Base-by-base conservation (phyloP, 1,284 basidiomycete genomes). In the Coriolopsis trogii region DNA sequence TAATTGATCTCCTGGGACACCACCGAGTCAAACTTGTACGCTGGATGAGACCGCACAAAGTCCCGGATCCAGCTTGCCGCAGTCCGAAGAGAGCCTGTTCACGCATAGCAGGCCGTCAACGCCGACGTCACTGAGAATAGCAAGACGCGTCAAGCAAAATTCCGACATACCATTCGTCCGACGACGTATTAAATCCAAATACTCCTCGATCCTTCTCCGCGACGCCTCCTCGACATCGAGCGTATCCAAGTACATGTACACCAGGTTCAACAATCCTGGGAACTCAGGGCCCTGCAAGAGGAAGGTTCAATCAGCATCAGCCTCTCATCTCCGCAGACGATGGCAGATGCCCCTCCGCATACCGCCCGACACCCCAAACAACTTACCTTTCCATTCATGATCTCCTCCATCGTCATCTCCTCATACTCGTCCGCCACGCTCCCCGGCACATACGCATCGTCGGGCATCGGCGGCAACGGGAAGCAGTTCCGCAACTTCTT, bases 311-410 rank as follows among this genome's bases (percentile, higher is more conserved):
- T 44, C 21, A 44, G 31, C 15, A 16, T 21, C 9, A 12, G 4
- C n/a, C 6, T 9, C 20, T 29, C 8, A 31, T n/a, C 13, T 6
- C 29, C 12, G 20, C 18, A 16, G 42, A 10, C 9, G 12, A 29
- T 23, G 20, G 33, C 33, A 34, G 31, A 16, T 39, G 31, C 42
- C n/a, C n/a, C n/a, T n/a, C n/a, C n/a, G n/a, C n/a, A n/a, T n/a
- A n/a, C n/a, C n/a, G n/a, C n/a, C n/a, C n/a, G n/a, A n/a, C n/a
- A n/a, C n/a, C n/a, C n/a, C n/a, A n/a, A n/a, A n/a, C n/a, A n/a
- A n/a, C n/a, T n/a, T n/a, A 88, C 90, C 80, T 90, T 92, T 16
- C 97, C 97, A 65, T 92, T 93, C 73, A 99, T 91, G 40, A 99
- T 91, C 73, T 99, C 94, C 61, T 93, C 77, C 68, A 98, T 80